These are phyloP conservation scores for Micractinium conductrix DNA, from an alignment of 139 green algal species.

Conservation along the genomic window DNA sequence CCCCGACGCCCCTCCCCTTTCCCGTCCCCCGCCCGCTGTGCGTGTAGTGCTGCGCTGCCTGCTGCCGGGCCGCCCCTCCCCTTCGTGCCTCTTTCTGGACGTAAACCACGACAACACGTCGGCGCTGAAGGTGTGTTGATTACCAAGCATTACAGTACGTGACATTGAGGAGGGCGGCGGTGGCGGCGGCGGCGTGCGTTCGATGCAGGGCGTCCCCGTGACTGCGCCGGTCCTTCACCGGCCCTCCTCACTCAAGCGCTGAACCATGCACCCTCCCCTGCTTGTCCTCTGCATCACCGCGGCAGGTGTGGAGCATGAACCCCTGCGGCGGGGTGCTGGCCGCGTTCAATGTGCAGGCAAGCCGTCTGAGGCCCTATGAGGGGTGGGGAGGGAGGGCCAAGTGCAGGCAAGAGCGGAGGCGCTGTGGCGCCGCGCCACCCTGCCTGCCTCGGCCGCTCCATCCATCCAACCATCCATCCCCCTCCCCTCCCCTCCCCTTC, in stretches of 20 bases:
- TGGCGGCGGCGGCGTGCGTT: too few species aligned
- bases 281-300: too few species aligned
- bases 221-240: too few species aligned
- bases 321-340: constrained; percentile 72
- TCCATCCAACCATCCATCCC: neutral
- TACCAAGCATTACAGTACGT: too few species aligned
- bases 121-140: constrained; percentile 76
- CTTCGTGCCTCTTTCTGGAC: constrained; percentile 88
- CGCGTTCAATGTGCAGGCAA: constrained; percentile 87
- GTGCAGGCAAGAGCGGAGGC: too few species aligned
- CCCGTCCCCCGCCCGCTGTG: neutral
- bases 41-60: constrained; percentile 10
- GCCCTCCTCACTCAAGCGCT: too few species aligned
- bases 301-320: constrained; percentile 87
- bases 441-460: too few species aligned
- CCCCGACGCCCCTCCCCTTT: neutral
- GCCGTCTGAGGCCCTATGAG: too few species aligned
- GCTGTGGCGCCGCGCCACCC: too few species aligned
- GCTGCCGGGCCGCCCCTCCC: constrained; percentile 84
- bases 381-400: too few species aligned
- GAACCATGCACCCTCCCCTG: neutral
- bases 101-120: constrained; percentile 72
- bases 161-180: too few species aligned
- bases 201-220: too few species aligned
- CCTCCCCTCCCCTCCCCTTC: constrained; percentile 58